phyloP scores from a whole-genome alignment of 768 basidiomycete species.

The Lentinula boryana region DNA sequence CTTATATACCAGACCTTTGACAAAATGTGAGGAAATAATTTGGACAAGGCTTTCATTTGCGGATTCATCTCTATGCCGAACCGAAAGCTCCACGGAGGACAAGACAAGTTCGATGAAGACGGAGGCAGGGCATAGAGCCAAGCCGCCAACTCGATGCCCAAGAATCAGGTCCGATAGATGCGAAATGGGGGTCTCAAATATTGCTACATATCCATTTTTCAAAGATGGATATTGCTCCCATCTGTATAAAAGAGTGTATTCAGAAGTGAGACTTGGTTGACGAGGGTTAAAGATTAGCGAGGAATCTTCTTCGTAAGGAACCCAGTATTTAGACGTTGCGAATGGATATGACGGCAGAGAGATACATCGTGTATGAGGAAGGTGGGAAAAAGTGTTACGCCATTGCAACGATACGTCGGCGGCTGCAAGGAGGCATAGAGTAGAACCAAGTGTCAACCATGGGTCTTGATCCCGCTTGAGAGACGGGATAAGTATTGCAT shows the following conservation, averaged over 20 bases:
- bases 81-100: slow-evolving; percentile 35
- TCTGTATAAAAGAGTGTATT: slow-evolving; percentile 24
- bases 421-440: slow-evolving; percentile 44
- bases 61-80: slow-evolving; percentile 20
- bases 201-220: slow-evolving; percentile 29
- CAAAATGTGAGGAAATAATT: slow-evolving; percentile 40
- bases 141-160: slow-evolving; percentile 53
- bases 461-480: slow-evolving; percentile 38
- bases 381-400: slow-evolving; percentile 46
- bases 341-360: slow-evolving; percentile 65
- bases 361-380: slow-evolving; percentile 33
- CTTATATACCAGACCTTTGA: slow-evolving; percentile 48
- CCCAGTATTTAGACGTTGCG: slow-evolving; percentile 50
- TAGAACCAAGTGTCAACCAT: slow-evolving; percentile 37
- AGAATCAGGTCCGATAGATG: slow-evolving; percentile 37
- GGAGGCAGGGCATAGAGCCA: slow-evolving; percentile 60
- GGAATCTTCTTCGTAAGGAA: slow-evolving; percentile 32
- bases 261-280: slow-evolving; percentile 9
- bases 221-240: slow-evolving; percentile 38
- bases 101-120: slow-evolving; percentile 55
- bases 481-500: slow-evolving; percentile 39
- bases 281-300: not conserved
- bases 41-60: slow-evolving; percentile 26
- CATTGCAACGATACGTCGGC: slow-evolving; percentile 39
- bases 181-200: slow-evolving; percentile 49